Conservation (phyloP, 2,329 filamentous ascomycete species). For the Fusarium nygamai region DNA sequence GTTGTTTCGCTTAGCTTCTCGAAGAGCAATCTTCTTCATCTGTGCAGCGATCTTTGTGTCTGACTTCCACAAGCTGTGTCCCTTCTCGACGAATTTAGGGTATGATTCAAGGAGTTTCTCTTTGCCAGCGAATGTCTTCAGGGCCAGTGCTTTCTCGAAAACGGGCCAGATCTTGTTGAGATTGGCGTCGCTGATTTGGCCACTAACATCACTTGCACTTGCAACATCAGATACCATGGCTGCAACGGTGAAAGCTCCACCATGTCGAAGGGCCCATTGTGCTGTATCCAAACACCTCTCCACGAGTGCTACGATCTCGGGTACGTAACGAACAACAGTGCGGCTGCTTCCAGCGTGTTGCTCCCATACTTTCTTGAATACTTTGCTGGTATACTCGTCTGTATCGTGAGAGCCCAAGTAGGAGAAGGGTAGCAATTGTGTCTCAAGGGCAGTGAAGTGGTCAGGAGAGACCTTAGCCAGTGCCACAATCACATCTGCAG, state of each 20-base stretch:
- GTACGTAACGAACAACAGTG: conserved; percentile 83
- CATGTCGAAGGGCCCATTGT: conserved; percentile 92
- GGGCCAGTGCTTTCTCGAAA: conserved; percentile 80
- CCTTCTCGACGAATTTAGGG: conserved; percentile 77
- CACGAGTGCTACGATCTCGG: conserved; percentile 79
- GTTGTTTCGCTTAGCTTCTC: conserved; percentile 94
- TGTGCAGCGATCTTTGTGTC: conserved; percentile 65
- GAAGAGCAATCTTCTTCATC: conserved; percentile 81
- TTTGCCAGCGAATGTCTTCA: conserved; percentile 95
- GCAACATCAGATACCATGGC: conserved; percentile 75
- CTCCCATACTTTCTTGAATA: conserved; percentile 87
- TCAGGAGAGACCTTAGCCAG: conserved; percentile 90
- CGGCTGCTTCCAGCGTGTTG: conserved; percentile 89
- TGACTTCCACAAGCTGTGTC: conserved; percentile 64
- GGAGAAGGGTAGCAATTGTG: conserved; percentile 82
- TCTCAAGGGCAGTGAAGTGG: conserved; percentile 81
- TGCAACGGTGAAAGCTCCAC: conserved; percentile 82
- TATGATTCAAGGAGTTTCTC: conserved; percentile 84
- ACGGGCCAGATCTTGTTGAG: conserved; percentile 80
- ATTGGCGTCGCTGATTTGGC: conserved; percentile 68
- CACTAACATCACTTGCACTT: conserved; percentile 64
- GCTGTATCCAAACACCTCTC: conserved; percentile 77
- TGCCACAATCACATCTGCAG: conserved; percentile 84
- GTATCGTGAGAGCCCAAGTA: conserved; percentile 90
- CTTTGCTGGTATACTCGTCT: conserved; percentile 79